phyloP scores from a whole-genome alignment of 2,329 filamentous ascomycete genomes.

The Sporothrix inflata region DNA sequence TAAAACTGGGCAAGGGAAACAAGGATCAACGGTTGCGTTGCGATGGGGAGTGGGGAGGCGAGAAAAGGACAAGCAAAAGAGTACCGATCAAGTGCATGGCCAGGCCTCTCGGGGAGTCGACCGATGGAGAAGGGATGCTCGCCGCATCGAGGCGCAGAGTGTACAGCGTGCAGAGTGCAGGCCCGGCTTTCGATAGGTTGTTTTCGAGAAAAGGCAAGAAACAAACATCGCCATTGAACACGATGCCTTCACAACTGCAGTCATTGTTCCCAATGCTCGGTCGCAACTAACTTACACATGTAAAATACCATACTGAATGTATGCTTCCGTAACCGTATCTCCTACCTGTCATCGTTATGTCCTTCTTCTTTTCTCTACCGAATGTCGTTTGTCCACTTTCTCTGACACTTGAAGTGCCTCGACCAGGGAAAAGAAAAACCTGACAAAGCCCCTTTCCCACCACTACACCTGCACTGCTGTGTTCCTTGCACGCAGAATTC shows the following conservation, averaged over 20 bases:
- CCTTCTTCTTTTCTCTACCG: background rate
- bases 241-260: no score
- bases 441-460: background rate
- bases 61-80: background rate
- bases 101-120: background rate
- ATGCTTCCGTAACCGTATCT: no score
- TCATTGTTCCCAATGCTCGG: no score
- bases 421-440: background rate
- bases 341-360: background rate
- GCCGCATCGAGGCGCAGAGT: background rate
- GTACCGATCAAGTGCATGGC: background rate
- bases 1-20: background rate
- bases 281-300: no score
- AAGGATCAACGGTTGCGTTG: background rate
- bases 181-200: background rate
- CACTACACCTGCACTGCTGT: no score
- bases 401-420: background rate
- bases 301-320: no score
- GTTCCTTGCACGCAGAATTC: no score
- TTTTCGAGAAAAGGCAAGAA: background rate
- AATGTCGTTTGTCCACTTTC: background rate
- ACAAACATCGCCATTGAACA: background rate
- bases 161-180: background rate
- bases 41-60: background rate
- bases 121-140: no score